Base-by-base conservation (phyloP, 2,329 filamentous ascomycete genomes). In the Westerdykella aurantiaca region DNA sequence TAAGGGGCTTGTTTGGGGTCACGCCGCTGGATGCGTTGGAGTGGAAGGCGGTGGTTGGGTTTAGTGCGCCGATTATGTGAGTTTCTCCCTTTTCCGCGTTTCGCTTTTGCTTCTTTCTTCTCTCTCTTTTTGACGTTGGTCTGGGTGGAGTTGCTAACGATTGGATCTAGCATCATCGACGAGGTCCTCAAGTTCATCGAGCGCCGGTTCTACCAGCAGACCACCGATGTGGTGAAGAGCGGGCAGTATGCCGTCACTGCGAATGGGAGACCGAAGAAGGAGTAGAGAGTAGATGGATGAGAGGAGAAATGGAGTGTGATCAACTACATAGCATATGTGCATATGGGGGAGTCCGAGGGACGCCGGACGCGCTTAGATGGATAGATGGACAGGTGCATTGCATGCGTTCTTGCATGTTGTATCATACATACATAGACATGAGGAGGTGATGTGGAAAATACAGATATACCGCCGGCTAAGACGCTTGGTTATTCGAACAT, bases 41-140 rank as follows among this genome's bases (percentile, higher is more conserved):
- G 71, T 98, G 93, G 93, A 82, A 88, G 71, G 90, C 94, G 14
- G 93, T 98, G 38, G 62, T 96, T 51, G 69, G 76, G 25, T 93
- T 97, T 64, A 96, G 90, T 69, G 83, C 83, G 14, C 93, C 93
- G 35, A 94, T 98, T 52, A 85, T 98, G 83, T 88, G 78, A 85
- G 87, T 79, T 9, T 9, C 18, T 29, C 50, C 14, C 34, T 38
- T 14, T n/a, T 41, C 23, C 41, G 16, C 39, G n/a, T 31, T 31
- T 38, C 17, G 21, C 42, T 9, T 9, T 17, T 21, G 5, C 31
- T 16, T 22, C 4, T 42, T 33, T 21, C n/a, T n/a, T n/a, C n/a
- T n/a, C n/a, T n/a, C n/a, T n/a, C n/a, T n/a, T n/a, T n/a, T n/a
- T n/a, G n/a, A n/a, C n/a, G n/a, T n/a, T n/a, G n/a, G n/a, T n/a